These are phyloP conservation scores for Apophysomyces sp. DNA, from an alignment of 371 early-diverging fungal species.

Conservation along the genomic window DNA sequence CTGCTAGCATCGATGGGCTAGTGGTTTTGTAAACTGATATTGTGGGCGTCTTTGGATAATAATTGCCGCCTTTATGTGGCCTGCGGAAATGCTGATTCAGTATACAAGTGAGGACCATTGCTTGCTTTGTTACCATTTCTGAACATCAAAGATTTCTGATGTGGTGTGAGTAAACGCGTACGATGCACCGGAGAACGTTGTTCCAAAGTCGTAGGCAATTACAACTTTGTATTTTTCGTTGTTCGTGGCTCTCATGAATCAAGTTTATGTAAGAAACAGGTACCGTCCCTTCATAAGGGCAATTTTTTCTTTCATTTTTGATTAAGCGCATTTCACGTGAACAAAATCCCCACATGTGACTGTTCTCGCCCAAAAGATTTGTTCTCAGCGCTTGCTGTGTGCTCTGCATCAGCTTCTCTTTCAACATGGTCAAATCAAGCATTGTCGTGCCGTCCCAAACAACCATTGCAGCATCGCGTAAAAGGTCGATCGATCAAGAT, in stretches of 20 bases:
- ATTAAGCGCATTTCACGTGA: too few relatives aligned
- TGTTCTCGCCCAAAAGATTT: too few relatives aligned
- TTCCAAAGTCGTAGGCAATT: slow-evolving; percentile 53
- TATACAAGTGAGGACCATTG: neutral
- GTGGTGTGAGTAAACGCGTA: slow-evolving; percentile 54
- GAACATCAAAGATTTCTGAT: slow-evolving; percentile 54
- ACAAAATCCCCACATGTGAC: too few relatives aligned
- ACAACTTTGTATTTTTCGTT: slow-evolving; percentile 41
- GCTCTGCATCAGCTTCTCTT: neutral
- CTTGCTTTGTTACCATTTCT: slow-evolving; percentile 43
- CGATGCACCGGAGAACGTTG: slow-evolving; percentile 57
- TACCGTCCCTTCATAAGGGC: neutral
- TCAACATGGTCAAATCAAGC: slow-evolving; percentile 30
- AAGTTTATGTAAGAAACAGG: neutral
- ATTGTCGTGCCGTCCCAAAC: slow-evolving; percentile 28
- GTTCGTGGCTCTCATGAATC: neutral
- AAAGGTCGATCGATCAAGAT: slow-evolving; percentile 21
- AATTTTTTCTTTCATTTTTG: too few relatives aligned
- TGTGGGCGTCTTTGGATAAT: slow-evolving; percentile 55
- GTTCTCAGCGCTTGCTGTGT: neutral
- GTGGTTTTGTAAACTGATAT: slow-evolving; percentile 37
- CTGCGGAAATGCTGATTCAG: slow-evolving; percentile 15
- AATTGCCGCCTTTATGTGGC: slow-evolving; percentile 54
- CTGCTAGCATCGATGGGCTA: slow-evolving; percentile 30
- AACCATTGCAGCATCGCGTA: slow-evolving; percentile 8